Base-by-base conservation (phyloP, 257 asterid genomes). In the Agastache rugosa region DNA sequence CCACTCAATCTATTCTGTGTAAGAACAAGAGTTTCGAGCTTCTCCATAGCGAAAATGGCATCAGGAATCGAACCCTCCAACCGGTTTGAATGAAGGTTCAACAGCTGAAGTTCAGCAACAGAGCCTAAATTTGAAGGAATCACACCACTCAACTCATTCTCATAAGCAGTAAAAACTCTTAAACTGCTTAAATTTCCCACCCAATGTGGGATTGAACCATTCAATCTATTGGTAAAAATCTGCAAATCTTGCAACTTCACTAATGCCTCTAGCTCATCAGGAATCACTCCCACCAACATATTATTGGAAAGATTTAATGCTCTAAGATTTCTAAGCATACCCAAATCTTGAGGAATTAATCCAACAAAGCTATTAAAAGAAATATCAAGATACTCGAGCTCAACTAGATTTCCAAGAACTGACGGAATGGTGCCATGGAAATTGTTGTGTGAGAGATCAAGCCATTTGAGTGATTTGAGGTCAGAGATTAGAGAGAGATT, bases 81-180 rank as follows among this genome's bases (percentile, higher is more conserved):
- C 62, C 73, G 88, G 65, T 94, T 94, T 3, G 99, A 88, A 73
- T 94, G 99, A 79, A 94, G 93, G 75, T 94, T 94, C 86, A 93
- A 68, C 85, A 87, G 78, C 69, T 71, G 74, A 56, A 93, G 91
- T 44, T 84, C 87, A 11, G 96, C 84, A 66, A 72, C 55, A 15
- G 81, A 84, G 17, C 98, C 98, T 55, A 93, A 82, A 71, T 69
- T 80, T 71, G 81, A 78, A 2, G 97, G 98, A 44, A 93, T 87
- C 12, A 61, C 66, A 34, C 98, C 97, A 77, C 76, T 86, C 50
- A 93, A 82, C 20, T 86, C 87, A 74, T 93, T 93, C 62, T 93
- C 98, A 71, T 93, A 93, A 15, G 97, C 98, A 4, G 98, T 71
- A 75, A 93, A 87, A 65, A 84, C 86, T 67, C 86, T 83, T 58